Percentiles rank a stretch among this genome's conserved stretches.
These are phyloP conservation scores for Geranium incanum DNA, from an alignment of 441 rosid genomes.

Conservation along the genomic window DNA sequence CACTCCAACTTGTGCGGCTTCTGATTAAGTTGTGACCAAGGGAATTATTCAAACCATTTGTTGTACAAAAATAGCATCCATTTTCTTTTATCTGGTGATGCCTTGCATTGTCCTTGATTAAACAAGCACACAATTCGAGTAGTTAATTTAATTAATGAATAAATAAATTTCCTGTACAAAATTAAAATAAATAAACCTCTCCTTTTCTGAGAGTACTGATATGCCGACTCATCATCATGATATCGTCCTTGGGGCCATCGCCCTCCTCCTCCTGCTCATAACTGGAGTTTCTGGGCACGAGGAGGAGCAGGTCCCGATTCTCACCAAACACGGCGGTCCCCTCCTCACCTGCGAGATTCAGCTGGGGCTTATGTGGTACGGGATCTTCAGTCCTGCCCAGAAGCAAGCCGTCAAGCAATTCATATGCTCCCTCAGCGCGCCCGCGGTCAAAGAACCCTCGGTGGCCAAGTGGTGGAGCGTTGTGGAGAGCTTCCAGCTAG, in stretches of 20 bases:
- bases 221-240: no score
- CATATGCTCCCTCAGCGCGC: slow-evolving; percentile 38
- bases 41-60: no score
- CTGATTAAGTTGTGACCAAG: no score
- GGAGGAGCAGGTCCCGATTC: background rate
- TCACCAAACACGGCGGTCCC: background rate
- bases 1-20: no score
- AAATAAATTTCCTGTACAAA: no score
- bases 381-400: slow-evolving; percentile 27
- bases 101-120: no score
- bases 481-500: slow-evolving; percentile 45
- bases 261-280: background rate
- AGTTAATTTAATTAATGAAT: no score
- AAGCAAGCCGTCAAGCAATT: slow-evolving; percentile 39
- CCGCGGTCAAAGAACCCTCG: slow-evolving; percentile 31
- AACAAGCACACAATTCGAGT: no score
- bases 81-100: no score
- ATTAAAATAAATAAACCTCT: no score
- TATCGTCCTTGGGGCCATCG: background rate
- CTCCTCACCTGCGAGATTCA: background rate
- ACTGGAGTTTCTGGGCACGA: background rate
- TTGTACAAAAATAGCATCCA: no score
- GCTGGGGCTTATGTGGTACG: background rate
- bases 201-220: no score
- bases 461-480: slow-evolving; percentile 56